Conservation (phyloP, 2,329 filamentous ascomycete species). For the Colletotrichum cuscutae region DNA sequence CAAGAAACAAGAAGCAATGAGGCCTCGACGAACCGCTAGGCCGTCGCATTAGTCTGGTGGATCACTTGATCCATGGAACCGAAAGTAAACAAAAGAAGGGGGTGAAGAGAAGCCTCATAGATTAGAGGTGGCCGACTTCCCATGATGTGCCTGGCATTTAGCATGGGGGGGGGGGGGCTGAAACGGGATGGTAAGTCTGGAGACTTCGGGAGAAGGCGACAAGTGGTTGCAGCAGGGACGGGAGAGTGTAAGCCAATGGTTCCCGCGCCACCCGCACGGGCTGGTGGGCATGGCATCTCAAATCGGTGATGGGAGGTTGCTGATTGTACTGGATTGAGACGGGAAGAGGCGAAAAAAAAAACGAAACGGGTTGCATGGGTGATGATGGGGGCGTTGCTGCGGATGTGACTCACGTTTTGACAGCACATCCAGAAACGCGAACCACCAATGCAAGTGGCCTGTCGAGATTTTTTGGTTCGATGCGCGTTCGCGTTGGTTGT, state of each 20-base stretch:
- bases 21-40: conserved; percentile 20
- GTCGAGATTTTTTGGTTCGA: neutral
- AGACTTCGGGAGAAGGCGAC: neutral
- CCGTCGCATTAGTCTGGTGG: conserved; percentile 5
- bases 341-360: neutral
- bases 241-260: conserved; percentile 30
- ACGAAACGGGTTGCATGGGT: conserved; percentile 10
- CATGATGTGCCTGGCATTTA: conserved; percentile 16
- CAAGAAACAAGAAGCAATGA: conserved; percentile 16
- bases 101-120: neutral
- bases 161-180: neutral
- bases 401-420: conserved; percentile 29
- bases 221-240: conserved; percentile 26
- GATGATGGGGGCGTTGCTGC: neutral
- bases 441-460: neutral
- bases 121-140: neutral
- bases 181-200: conserved; percentile 1
- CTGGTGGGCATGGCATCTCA: conserved; percentile 29
- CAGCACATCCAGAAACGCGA: conserved; percentile 23
- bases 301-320: neutral
- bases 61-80: neutral
- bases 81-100: conserved; percentile 15
- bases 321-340: neutral
- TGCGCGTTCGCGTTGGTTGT: conserved; percentile 17
- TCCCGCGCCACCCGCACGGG: conserved; percentile 21